Conservation (phyloP, 208 protist species). For the Acanthamoeba culbertsoni region DNA sequence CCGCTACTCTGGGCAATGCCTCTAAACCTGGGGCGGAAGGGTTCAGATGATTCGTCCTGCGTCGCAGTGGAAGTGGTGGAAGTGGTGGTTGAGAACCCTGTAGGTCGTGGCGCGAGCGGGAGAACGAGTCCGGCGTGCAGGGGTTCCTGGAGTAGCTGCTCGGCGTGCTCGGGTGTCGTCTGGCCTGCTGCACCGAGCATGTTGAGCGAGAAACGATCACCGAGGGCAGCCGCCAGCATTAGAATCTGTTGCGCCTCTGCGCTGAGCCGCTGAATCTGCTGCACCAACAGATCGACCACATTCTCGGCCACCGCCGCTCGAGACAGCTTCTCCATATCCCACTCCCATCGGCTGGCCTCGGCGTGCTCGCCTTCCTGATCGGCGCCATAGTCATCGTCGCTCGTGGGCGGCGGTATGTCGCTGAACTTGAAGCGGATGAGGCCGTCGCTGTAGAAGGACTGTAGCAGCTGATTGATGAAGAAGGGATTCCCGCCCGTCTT, state of each 20-base stretch:
- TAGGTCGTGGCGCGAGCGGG: not conserved
- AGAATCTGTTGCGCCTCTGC: not conserved
- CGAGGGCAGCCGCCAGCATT: constrained; percentile 23
- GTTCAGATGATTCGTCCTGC: not conserved
- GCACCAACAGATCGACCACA: constrained; percentile 52
- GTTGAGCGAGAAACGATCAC: constrained; percentile 26
- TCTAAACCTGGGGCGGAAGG: not conserved
- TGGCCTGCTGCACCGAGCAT: not conserved
- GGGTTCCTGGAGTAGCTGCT: not conserved
- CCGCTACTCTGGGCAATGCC: not conserved
- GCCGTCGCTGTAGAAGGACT: not conserved
- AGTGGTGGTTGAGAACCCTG: not conserved
- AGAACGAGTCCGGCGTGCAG: constrained; percentile 41
- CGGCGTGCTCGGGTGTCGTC: not conserved
- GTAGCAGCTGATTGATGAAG: constrained; percentile 56
- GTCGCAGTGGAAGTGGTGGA: not conserved
- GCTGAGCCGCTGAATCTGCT: constrained; percentile 7
- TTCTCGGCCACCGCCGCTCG: constrained; percentile 16
- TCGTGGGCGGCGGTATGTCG: not conserved
- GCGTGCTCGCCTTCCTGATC: not conserved
- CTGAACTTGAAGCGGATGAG: constrained; percentile 13
- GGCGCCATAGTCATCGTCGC: not conserved
- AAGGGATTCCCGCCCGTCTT: constrained; percentile 57
- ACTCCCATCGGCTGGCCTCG: not conserved
- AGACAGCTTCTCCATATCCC: not conserved